Evolutionary conservation across 73 alveolate genomes (phyloP).

Genomic region (Paramecium pentaurelia): DNA sequence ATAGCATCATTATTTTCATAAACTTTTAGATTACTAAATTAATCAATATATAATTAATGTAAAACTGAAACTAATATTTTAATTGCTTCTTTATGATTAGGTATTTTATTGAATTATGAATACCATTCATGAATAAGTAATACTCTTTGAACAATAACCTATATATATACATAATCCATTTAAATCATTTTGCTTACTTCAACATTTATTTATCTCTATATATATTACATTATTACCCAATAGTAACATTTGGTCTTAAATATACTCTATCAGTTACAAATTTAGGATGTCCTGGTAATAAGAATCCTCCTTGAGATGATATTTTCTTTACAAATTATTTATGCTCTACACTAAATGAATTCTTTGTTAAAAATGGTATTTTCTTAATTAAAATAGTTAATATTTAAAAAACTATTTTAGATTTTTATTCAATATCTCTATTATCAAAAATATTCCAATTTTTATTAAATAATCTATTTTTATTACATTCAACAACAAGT

Average conservation of each 20-base stretch:
- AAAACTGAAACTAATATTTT: neutral
- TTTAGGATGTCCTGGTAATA: constrained; percentile 6
- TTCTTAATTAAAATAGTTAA: neutral
- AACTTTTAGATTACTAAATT: neutral
- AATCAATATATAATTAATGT: neutral
- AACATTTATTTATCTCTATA: neutral
- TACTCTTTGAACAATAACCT: neutral
- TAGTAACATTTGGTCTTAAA: neutral
- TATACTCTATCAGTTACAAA: neutral
- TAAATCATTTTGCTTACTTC: neutral
- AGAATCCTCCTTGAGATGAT: neutral
- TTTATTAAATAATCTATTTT: neutral
- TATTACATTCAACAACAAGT: neutral
- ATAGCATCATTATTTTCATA: neutral
- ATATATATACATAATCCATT: neutral
- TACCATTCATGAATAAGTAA: neutral
- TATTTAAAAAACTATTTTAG: neutral
- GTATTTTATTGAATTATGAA: neutral
- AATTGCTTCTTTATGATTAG: neutral
- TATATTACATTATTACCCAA: neutral
- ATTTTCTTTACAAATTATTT: neutral
- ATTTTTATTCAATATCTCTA: neutral
- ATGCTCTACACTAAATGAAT: neutral
- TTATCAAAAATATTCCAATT: neutral
- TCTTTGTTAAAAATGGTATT: neutral